Conservation (phyloP, 345 rosid species). For the Heritiera fomes region DNA sequence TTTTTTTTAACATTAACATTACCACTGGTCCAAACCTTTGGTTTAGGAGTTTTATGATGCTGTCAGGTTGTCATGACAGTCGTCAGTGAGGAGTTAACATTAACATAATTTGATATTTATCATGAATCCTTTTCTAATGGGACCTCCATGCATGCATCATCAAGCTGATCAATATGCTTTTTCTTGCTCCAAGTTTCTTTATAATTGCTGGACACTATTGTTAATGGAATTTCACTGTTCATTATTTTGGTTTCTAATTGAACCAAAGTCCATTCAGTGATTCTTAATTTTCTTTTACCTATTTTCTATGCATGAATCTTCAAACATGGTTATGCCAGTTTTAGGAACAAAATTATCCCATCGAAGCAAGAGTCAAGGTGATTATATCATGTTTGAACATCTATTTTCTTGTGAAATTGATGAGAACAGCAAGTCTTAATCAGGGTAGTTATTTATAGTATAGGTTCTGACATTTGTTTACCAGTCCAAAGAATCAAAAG, state of each 20-base stretch:
- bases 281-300: slow-evolving; percentile 5
- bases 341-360: background rate
- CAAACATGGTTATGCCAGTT: background rate
- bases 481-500: background rate
- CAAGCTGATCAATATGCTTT: slow-evolving; percentile 18
- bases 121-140: slow-evolving; percentile 25
- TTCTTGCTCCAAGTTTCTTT: slow-evolving; percentile 16
- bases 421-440: background rate
- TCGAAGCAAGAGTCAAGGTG: slow-evolving; percentile 1
- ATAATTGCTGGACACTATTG: slow-evolving; percentile 8
- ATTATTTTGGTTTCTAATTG: slow-evolving; percentile 3
- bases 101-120: slow-evolving; percentile 1
- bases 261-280: background rate
- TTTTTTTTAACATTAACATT: too few relatives aligned
- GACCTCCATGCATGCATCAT: slow-evolving; percentile 28
- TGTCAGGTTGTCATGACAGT: slow-evolving; percentile 25
- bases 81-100: slow-evolving; percentile 7
- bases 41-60: slow-evolving; percentile 20
- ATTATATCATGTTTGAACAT: background rate
- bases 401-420: background rate
- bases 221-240: slow-evolving; percentile 28
- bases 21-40: slow-evolving; percentile 24
- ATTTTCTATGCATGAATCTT: background rate
- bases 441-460: background rate
- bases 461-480: background rate